Conservation (phyloP, 2,329 filamentous ascomycete genomes). For the Colletotrichum siamense region DNA sequence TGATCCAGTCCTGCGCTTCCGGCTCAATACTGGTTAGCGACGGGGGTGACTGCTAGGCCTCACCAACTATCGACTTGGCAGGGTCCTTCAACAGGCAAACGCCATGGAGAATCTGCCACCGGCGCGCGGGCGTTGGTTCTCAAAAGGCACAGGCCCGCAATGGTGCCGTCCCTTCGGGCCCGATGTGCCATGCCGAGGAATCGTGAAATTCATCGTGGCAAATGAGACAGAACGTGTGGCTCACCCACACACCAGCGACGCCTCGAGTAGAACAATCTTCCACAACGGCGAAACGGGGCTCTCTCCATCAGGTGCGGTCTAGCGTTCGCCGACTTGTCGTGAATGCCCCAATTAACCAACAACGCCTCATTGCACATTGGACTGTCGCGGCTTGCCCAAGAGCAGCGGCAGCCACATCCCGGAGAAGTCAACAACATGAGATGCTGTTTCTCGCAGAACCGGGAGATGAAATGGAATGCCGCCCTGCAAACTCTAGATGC, state of each 20-base stretch:
- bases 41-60: neutral
- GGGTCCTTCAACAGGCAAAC: neutral
- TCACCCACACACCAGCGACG: neutral
- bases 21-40: neutral
- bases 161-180: neutral
- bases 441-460: neutral
- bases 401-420: neutral
- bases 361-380: neutral
- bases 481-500: neutral
- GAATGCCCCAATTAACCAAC: neutral
- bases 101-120: neutral
- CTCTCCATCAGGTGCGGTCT: neutral
- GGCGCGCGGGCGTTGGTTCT: neutral
- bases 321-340: neutral
- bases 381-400: neutral
- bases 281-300: neutral
- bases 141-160: neutral
- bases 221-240: neutral
- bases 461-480: neutral
- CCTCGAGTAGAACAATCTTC: neutral
- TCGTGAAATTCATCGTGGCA: neutral
- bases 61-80: neutral
- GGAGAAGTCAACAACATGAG: neutral
- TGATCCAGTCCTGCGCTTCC: neutral
- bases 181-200: neutral